Conservation (phyloP, 2,329 filamentous ascomycete genomes). For the Alternaria conjuncta region DNA sequence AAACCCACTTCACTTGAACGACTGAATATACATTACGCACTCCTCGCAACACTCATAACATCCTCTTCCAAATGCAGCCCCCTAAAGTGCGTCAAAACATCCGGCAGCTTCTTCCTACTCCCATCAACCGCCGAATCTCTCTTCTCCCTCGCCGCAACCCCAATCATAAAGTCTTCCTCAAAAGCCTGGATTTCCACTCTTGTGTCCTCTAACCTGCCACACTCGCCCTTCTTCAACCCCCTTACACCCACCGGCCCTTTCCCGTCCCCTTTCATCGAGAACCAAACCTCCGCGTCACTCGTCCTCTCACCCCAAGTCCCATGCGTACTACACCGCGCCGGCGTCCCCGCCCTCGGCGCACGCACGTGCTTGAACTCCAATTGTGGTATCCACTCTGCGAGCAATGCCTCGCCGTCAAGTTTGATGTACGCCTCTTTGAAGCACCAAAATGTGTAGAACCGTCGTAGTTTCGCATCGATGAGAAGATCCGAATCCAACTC, state of each 20-base stretch:
- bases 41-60: slow-evolving; percentile 35
- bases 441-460: slow-evolving; percentile 81
- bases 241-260: slow-evolving; percentile 9
- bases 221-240: slow-evolving; percentile 9
- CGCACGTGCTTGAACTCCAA: slow-evolving; percentile 72
- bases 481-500: slow-evolving; percentile 53
- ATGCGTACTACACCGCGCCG: slow-evolving; percentile 51
- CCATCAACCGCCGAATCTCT: slow-evolving; percentile 2
- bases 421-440: slow-evolving; percentile 83
- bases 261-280: slow-evolving; percentile 49
- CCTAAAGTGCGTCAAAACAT: slow-evolving; percentile 50
- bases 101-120: slow-evolving; percentile 41
- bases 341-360: slow-evolving; percentile 52
- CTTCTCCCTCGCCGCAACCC: slow-evolving; percentile 56
- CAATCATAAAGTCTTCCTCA: slow-evolving; percentile 65
- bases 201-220: slow-evolving; percentile 55
- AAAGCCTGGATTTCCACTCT: slow-evolving; percentile 65
- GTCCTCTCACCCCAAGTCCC: slow-evolving; percentile 56
- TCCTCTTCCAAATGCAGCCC: slow-evolving; percentile 57
- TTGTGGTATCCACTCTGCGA: slow-evolving; percentile 74
- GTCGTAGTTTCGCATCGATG: slow-evolving; percentile 68
- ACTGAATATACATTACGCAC: neutral
- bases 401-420: slow-evolving; percentile 78
- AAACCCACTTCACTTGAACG: neutral
- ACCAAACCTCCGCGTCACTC: slow-evolving; percentile 58